Base-by-base conservation (phyloP, 129 eudicot genomes). In the Logfia minima region DNA sequence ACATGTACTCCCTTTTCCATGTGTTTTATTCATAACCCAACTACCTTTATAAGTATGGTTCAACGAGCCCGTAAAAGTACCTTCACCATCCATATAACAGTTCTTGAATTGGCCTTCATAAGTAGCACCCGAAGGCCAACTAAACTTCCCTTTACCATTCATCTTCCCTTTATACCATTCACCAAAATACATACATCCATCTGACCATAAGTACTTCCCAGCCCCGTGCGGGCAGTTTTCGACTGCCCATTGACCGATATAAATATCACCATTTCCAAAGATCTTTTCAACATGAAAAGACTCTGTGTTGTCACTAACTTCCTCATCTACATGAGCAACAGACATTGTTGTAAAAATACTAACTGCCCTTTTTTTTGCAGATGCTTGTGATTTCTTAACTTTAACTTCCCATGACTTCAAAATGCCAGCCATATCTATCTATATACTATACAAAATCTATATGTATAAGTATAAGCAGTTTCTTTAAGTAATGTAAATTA, bases 281-380 rank as follows among this genome's bases (percentile, higher is more conserved):
- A 81, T 81, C 82, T 86, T 85, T 60, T 87, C 93, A 0, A 80
- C 83, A 66, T 82, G 90, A 8, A 48, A 70, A 66, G 66, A 81
- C 81, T 80, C 87, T 2, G 70, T 48, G 18, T 48, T 48, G n/a
- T 79, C 86, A 19, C 48, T 55, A 63, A 41, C 81, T 23, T 92
- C 95, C 37, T 92, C 98, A 60, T 89, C 97, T 3, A 89, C 98
- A 75, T 93, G 97, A 31, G 97, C 97, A 11, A 93, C 98, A 35
- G 98, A 89, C 97, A 93, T 93, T 86, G 97, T 82, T 64, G 93
- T 51, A 55, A 91, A 93, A 14, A 93, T 82, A 66, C 78, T 83
- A 37, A 41, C 83, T 8, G 88, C 85, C 64, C 92, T 87, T 72
- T 83, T 92, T 82, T 84, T 89, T 18, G 87, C 85, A 6, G 84